Evolutionary conservation across 192 early-diverging fungal genomes (phyloP).

Genomic region (Coemansia sp.): DNA sequence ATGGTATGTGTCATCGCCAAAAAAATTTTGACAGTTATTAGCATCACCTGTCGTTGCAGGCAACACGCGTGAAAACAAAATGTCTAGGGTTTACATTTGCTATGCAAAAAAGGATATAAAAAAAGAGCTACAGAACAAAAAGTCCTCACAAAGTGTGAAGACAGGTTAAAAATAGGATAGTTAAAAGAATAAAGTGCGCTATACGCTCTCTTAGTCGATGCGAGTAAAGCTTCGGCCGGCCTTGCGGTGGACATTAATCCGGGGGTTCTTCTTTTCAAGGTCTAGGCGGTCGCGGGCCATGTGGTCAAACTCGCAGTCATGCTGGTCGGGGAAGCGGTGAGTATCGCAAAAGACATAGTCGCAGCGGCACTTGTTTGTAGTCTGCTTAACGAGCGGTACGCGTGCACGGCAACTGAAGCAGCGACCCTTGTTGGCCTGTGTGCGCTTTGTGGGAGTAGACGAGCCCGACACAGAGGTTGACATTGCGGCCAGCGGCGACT

Average conservation of each 20-base stretch:
- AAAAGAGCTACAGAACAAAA: conserved; percentile 7
- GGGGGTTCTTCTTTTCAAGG: conserved; percentile 75
- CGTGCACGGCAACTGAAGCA: conserved; percentile 72
- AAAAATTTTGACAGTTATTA: no score
- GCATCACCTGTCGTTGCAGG: no score
- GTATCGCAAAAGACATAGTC: conserved; percentile 75
- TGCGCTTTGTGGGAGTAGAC: conserved; percentile 48
- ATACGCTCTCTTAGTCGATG: conserved; percentile 45
- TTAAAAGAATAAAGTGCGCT: conserved; percentile 7
- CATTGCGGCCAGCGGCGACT: conserved; percentile 38
- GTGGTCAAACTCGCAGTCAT: conserved; percentile 82
- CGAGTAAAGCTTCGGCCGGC: conserved; percentile 77
- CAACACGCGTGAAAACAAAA: not conserved
- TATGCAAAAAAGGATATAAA: conserved; percentile 14
- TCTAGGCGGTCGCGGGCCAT: conserved; percentile 69
- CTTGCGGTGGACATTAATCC: conserved; percentile 71
- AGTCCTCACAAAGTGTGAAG: conserved; percentile 10
- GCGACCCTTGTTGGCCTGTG: conserved; percentile 70
- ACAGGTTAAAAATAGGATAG: conserved; percentile 11
- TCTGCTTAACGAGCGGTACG: conserved; percentile 77
- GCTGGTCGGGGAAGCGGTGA: conserved; percentile 71
- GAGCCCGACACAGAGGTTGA: conserved; percentile 38
- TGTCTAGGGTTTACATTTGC: conserved; percentile 13
- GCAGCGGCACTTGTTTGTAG: conserved; percentile 78
- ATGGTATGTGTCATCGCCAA: no score